Conservation (phyloP, 1,284 basidiomycete species). For the Paramarasmius palmivorus region DNA sequence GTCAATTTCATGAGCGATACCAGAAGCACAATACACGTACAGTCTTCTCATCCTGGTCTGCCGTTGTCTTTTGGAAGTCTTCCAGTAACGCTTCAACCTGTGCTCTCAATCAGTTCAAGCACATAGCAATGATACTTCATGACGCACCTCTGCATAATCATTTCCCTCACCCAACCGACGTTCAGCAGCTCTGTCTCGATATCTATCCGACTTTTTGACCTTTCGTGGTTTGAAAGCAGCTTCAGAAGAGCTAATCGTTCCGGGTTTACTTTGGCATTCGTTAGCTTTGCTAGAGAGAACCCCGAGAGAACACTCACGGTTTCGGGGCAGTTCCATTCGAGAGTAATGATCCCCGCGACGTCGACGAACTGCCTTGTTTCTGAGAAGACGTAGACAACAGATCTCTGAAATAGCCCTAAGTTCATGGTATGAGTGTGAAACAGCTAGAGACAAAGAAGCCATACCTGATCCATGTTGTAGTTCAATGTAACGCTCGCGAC, state of each 20-base stretch:
- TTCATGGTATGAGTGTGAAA: slow-evolving; percentile 6
- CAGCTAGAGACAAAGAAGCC: neutral
- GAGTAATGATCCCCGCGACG: slow-evolving; percentile 11
- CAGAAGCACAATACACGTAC: slow-evolving; percentile 37
- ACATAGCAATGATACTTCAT: neutral
- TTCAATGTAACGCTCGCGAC: no score
- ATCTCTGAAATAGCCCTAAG: slow-evolving; percentile 13
- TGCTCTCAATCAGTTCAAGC: neutral
- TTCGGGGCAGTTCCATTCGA: slow-evolving; percentile 4
- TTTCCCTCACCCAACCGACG: slow-evolving; percentile 60
- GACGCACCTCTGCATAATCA: slow-evolving; percentile 69
- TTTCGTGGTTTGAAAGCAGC: slow-evolving; percentile 77
- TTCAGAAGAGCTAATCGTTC: slow-evolving; percentile 39
- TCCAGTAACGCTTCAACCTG: slow-evolving; percentile 80
- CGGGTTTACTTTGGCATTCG: slow-evolving; percentile 19
- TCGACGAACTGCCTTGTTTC: neutral
- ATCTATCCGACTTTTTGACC: slow-evolving; percentile 63
- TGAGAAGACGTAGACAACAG: slow-evolving; percentile 9
- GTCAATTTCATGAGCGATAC: neutral
- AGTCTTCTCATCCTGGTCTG: slow-evolving; percentile 55
- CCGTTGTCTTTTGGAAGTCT: slow-evolving; percentile 73
- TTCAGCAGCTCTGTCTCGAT: slow-evolving; percentile 73
- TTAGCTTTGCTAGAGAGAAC: neutral
- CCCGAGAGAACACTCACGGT: neutral
- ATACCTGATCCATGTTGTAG: slow-evolving; percentile 12